Percentiles rank a stretch among this genome's conserved stretches.
phyloP scores from a whole-genome alignment of 306 rosid species.

The Trifolium pratense region DNA sequence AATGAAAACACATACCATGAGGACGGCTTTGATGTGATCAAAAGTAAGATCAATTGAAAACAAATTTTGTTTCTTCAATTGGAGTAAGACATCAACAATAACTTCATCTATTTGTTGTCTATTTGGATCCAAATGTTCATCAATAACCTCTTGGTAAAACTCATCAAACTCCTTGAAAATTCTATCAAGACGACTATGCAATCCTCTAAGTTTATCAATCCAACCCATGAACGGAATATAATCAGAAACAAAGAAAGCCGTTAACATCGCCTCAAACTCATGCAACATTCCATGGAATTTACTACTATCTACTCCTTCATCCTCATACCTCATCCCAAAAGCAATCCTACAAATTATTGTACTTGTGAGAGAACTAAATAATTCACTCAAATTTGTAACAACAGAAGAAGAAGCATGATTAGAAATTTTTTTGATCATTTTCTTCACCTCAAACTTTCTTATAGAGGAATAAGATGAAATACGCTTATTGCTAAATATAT shows the following conservation, averaged over 20 bases:
- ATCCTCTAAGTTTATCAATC: constrained; percentile 48
- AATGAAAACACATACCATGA: constrained; percentile 11
- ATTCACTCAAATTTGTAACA: constrained; percentile 32
- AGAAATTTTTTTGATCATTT: constrained; percentile 16
- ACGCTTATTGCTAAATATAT: constrained; percentile 45
- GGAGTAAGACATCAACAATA: constrained; percentile 41
- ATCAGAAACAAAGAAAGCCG: constrained; percentile 36
- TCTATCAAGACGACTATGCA: constrained; percentile 27
- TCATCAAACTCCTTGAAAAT: constrained; percentile 36
- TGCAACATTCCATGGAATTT: constrained; percentile 41
- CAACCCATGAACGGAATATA: constrained; percentile 49
- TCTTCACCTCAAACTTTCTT: constrained; percentile 9
- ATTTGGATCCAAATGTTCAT: constrained; percentile 36
- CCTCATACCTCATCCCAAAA: constrained; percentile 44
- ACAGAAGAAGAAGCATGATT: not conserved
- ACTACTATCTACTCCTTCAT: not conserved
- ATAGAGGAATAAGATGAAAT: constrained; percentile 12
- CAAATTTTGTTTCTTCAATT: constrained; percentile 2
- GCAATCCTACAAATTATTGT: constrained; percentile 48
- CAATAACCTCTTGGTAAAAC: constrained; percentile 49
- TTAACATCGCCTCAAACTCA: constrained; percentile 21
- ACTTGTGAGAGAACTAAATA: constrained; percentile 18
- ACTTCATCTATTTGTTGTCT: not conserved
- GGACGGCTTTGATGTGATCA: constrained; percentile 38
- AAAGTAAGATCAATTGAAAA: constrained; percentile 20